Base-by-base conservation (phyloP, 139 green algal species). In the Nannochloris sp. region DNA sequence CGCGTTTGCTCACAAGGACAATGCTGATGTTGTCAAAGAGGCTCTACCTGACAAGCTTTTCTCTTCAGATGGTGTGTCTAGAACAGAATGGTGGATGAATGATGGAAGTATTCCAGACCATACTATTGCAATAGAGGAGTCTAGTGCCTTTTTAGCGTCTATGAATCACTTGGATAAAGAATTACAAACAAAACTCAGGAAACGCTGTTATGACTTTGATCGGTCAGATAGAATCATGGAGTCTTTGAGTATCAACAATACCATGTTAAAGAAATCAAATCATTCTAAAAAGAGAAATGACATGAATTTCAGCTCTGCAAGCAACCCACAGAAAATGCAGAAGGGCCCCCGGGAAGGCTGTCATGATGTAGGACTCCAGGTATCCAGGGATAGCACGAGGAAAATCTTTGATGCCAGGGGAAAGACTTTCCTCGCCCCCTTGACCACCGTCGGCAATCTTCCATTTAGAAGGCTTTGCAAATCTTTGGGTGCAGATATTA, bases 401-500 rank as follows among this genome's bases (percentile, higher is more conserved):
- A 45, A 44, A 65, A 37, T 4, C 0, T 20, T 96, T 12, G 88
- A 96, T 72, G 87, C 96, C 29, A 57, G 77, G 4, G 85, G 82
- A 17, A 96, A 96, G 79, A 75, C 84, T 8, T 94, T 94, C 66
- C 78, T 98, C 31, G 93, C 93, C 4, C 93, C 93, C 8, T 76
- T 99, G 13, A 99, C 93, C 9, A 99, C 93, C 5, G 86, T 93
- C 20, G 91, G 92, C 68, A 98, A 98, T 81, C 84, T 98, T 51
- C 92, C 92, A 17, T 98, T 96, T 77, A 78, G 90, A 25, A 79
- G 91, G 5, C 50, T 97, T 37, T 96, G 87, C 83, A 91, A 93
- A 66, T 48, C 16, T 3, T 66, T 97, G 11, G 93, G 93, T 4
- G 86, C 79, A 4, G 93, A 98, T 62, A 78, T 99, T 23, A 98